phyloP scores from a whole-genome alignment of 2,329 filamentous ascomycete species.

The Colletotrichum phormii region DNA sequence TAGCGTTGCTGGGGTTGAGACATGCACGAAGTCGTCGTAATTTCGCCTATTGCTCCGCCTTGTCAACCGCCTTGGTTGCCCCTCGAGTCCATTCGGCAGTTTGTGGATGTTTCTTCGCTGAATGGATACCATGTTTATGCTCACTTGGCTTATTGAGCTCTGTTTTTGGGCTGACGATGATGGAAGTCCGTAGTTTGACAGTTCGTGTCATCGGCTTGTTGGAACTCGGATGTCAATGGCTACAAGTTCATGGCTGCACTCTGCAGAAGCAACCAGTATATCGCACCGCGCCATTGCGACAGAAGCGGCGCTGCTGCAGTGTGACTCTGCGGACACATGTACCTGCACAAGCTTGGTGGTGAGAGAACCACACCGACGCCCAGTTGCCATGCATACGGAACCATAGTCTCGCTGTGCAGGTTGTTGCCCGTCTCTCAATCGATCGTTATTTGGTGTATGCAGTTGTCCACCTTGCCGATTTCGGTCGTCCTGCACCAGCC shows the following conservation, averaged over 20 bases:
- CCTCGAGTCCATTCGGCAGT: constrained; percentile 17
- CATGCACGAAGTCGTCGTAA: constrained; percentile 20
- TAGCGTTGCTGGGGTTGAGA: constrained; percentile 8
- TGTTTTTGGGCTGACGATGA: not conserved
- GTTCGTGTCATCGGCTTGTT: not conserved
- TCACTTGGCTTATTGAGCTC: not conserved
- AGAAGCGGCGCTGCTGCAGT: constrained; percentile 20
- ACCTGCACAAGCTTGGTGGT: constrained; percentile 19
- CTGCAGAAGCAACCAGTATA: not conserved
- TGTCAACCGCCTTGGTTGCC: constrained; percentile 1
- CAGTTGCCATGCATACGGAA: not conserved
- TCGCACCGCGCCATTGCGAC: not conserved
- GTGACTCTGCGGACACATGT: not conserved
- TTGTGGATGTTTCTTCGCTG: constrained; percentile 20
- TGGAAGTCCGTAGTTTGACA: not conserved
- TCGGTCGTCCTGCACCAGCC: not conserved
- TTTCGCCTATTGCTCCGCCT: constrained; percentile 29
- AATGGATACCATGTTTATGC: constrained; percentile 4
- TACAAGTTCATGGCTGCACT: not conserved
- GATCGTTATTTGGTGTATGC: not conserved
- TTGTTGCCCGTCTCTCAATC: not conserved
- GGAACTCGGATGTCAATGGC: not conserved
- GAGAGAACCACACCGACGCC: not conserved
- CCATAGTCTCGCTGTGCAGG: not conserved
- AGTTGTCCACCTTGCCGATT: not conserved